Conservation (phyloP, 345 rosid species). For the Bretschneidera sinensis region DNA sequence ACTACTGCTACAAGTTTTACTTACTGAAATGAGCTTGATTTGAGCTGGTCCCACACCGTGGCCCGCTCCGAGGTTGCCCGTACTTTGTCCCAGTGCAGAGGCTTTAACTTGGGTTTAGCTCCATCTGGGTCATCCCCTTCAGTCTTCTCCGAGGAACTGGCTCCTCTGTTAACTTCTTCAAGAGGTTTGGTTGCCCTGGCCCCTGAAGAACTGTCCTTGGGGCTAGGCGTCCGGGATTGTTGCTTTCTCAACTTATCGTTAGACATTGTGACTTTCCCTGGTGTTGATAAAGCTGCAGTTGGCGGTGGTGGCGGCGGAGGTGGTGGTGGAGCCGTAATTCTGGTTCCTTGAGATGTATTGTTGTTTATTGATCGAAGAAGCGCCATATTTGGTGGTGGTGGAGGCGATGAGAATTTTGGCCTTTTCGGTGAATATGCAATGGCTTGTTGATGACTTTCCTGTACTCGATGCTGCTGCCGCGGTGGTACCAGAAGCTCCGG, state of each 20-base stretch:
- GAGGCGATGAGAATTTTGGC: slow-evolving; percentile 70
- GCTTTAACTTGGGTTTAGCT: slow-evolving; percentile 74
- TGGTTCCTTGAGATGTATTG: slow-evolving; percentile 27
- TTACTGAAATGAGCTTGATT: slow-evolving; percentile 95
- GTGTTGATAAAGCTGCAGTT: slow-evolving; percentile 21
- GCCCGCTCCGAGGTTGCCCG: slow-evolving; percentile 94
- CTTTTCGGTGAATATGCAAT: slow-evolving; percentile 32
- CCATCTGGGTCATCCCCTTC: slow-evolving; percentile 69
- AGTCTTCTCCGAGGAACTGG: slow-evolving; percentile 41
- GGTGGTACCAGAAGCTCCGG: slow-evolving; percentile 15
- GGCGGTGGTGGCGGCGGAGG: slow-evolving; percentile 51
- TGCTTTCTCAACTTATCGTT: slow-evolving; percentile 23
- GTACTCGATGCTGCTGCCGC: background rate
- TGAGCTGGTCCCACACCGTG: slow-evolving; percentile 98
- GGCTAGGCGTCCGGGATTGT: slow-evolving; percentile 41
- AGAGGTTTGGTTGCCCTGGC: slow-evolving; percentile 21
- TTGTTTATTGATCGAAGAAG: slow-evolving; percentile 61
- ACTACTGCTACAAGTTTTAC: slow-evolving; percentile 22
- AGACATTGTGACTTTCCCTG: slow-evolving; percentile 31
- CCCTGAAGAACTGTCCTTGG: slow-evolving; percentile 27
- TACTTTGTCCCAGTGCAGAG: slow-evolving; percentile 99
- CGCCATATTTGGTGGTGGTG: slow-evolving; percentile 87
- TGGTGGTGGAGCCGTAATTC: slow-evolving; percentile 42
- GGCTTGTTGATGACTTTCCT: slow-evolving; percentile 14
- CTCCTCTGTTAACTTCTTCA: slow-evolving; percentile 29